Base-by-base conservation (phyloP, 2,329 filamentous ascomycete species). In the Penicillium frequentans region DNA sequence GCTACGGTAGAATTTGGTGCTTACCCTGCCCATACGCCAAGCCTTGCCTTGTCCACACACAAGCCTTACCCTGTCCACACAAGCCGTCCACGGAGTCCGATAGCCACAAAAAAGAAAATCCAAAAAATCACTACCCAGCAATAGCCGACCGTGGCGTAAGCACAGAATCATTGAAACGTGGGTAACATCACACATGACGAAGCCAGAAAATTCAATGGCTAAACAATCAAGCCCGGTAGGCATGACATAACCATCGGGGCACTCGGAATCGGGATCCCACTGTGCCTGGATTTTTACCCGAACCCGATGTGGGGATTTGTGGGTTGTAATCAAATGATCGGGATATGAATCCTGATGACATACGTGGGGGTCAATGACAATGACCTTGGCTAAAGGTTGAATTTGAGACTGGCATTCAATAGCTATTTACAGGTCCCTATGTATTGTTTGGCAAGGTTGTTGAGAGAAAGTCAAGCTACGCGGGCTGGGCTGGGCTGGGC, bases 201-300 rank as follows among this genome's bases (percentile, higher is more conserved):
- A 42, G 13, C 9, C 19, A n/a, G n/a, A 19, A 49, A 49, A 24
- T 43, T 23, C 5, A 42, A 42, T 42, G 49, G 49, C 24, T 44
- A 52, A 52, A 52, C 24, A 45, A 52, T 44, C 37, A 52, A 33
- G 49, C 37, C 31, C 24, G 26, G 33, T 14, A 39, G 39, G 23
- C 13, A 51, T 44, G 35, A 51, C 49, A 52, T 26, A 52, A 26
- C 9, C 19, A 43, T 37, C 47, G 47, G 77, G 73, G 3, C 85
- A 58, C 5, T 72, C 62, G 1, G 84, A 83, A 1, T 81, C 83
- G 1, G 83, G 83, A 21, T 55, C 24, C 53, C 47, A 55, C 44
- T 31, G 45, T 23, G 31, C 37, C 33, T 55, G 46, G 21, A 35
- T 39, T 55, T 52, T 56, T 56, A 55, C 54, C 54, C 54, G 54